A percentile compares a stretch with the other conserved stretches of the same genome.
Conservation (phyloP, 2,329 filamentous ascomycete genomes). For the Neurospora sp. region DNA sequence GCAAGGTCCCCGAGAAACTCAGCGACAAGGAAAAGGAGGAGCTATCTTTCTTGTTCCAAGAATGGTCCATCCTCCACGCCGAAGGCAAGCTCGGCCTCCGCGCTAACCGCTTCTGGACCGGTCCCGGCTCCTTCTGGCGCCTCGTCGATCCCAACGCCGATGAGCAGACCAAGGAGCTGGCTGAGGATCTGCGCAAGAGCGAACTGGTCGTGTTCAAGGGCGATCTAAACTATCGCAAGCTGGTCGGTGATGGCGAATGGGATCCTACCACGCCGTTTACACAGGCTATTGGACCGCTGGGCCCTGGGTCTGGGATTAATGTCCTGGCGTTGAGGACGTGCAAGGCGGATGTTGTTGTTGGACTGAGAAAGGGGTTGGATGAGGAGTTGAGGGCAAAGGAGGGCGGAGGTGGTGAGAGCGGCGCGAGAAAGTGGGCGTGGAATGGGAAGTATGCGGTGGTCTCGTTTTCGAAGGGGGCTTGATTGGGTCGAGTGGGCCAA, state of each 20-base stretch:
- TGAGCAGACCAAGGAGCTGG: conserved; percentile 52
- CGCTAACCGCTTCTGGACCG: conserved; percentile 87
- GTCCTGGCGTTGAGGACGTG: conserved; percentile 83
- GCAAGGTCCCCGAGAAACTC: conserved; percentile 50
- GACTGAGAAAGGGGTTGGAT: conserved; percentile 70
- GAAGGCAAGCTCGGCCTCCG: conserved; percentile 78
- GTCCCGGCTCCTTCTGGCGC: conserved; percentile 79
- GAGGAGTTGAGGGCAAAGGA: conserved; percentile 63
- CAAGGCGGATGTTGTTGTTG: conserved; percentile 93
- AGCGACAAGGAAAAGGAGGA: conserved; percentile 56
- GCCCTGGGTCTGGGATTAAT: conserved; percentile 70
- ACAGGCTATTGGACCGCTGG: conserved; percentile 76
- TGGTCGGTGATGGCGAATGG: conserved; percentile 80
- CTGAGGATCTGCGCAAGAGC: conserved; percentile 68
- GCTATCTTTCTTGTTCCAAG: conserved; percentile 66
- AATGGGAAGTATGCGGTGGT: conserved; percentile 95
- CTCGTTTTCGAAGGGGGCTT: conserved; percentile 59
- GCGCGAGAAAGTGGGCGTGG: conserved; percentile 85
- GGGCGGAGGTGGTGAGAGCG: conserved; percentile 62
- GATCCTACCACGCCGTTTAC: conserved; percentile 78
- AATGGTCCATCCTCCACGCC: conserved; percentile 70
- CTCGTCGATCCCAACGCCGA: conserved; percentile 39
- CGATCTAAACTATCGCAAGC: conserved; percentile 90
- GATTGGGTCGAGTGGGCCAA: background rate
- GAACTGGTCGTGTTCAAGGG: conserved; percentile 96